Evolutionary conservation across 2,329 filamentous ascomycete species (phyloP).

Genomic region (Paramyrothecium roridum): DNA sequence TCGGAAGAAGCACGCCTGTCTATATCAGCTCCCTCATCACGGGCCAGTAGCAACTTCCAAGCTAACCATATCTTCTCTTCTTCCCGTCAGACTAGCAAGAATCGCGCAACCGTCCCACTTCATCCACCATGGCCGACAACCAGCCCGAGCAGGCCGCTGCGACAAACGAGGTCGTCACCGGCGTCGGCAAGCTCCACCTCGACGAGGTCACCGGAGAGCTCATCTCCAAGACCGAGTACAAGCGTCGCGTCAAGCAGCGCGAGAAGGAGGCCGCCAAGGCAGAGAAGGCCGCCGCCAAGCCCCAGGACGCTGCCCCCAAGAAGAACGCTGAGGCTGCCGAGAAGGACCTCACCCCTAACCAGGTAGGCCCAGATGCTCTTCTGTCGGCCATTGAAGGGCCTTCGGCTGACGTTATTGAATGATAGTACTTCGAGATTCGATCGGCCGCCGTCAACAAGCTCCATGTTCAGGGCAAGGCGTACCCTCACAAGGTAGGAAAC

Average conservation of each 20-base stretch:
- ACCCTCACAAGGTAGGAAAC: conserved; percentile 70
- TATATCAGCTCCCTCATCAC: too few species aligned
- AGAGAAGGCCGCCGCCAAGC: conserved; percentile 74
- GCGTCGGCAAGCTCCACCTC: conserved; percentile 71
- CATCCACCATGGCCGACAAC: conserved; percentile 1
- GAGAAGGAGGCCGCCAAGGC: conserved; percentile 86
- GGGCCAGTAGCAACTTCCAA: too few species aligned
- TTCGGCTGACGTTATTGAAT: background rate
- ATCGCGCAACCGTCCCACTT: background rate
- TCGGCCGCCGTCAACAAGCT: conserved; percentile 65
- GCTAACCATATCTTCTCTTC: too few species aligned
- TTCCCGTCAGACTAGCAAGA: too few species aligned
- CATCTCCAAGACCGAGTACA: conserved; percentile 81
- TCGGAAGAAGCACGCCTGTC: background rate
- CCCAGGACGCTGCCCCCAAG: conserved; percentile 60
- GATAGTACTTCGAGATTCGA: conserved; percentile 87
- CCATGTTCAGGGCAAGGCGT: conserved; percentile 45
- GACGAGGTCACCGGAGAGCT: conserved; percentile 93
- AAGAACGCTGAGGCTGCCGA: conserved; percentile 60
- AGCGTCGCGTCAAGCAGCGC: conserved; percentile 92
- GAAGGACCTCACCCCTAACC: conserved; percentile 55
- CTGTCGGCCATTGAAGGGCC: background rate
- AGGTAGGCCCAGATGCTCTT: conserved; percentile 23
- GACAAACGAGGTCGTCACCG: conserved; percentile 50
- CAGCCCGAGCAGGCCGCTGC: conserved; percentile 22